Conservation (phyloP, 2,329 filamentous ascomycete genomes). For the Pezicula carpinea region DNA sequence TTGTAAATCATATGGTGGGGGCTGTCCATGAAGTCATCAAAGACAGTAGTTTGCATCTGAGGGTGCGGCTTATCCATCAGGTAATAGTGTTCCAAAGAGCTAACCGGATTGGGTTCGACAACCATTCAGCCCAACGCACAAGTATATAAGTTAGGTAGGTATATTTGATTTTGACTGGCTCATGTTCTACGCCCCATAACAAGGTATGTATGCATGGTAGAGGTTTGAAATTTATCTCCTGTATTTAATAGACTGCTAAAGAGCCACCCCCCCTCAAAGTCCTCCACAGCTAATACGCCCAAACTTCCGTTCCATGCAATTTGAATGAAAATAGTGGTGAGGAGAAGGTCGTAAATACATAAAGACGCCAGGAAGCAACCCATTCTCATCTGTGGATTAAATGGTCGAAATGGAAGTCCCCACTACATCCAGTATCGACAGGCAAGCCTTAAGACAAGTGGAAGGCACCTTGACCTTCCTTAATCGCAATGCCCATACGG, state of each 20-base stretch:
- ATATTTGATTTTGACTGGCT: too few relatives aligned
- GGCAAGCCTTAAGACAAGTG: conserved; percentile 67
- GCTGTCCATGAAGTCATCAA: too few relatives aligned
- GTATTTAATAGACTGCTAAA: conserved; percentile 22
- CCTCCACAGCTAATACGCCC: conserved; percentile 24
- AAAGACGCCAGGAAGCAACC: conserved; percentile 19
- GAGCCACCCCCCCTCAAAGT: conserved; percentile 10
- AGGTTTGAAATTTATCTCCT: conserved; percentile 10
- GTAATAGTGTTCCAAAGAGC: too few relatives aligned
- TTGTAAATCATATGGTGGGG: too few relatives aligned
- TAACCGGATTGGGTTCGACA: too few relatives aligned
- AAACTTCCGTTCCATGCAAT: conserved; percentile 32
- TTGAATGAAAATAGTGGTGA: conserved; percentile 18
- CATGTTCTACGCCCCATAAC: too few relatives aligned
- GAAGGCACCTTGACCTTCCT: conserved; percentile 95
- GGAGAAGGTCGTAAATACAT: conserved; percentile 22
- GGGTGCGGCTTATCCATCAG: too few relatives aligned
- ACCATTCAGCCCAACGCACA: too few relatives aligned
- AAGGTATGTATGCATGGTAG: too few relatives aligned
- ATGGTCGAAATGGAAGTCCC: conserved; percentile 11
- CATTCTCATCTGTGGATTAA: conserved; percentile 15
- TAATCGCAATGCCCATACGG: conserved; percentile 80
- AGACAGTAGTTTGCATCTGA: too few relatives aligned
- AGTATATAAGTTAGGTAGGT: too few relatives aligned
- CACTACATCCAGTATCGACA: conserved; percentile 8